Percentiles rank a stretch among this genome's conserved stretches.
phyloP scores from a whole-genome alignment of 2,329 filamentous ascomycete genomes.

The Endocalyx cinctus region DNA sequence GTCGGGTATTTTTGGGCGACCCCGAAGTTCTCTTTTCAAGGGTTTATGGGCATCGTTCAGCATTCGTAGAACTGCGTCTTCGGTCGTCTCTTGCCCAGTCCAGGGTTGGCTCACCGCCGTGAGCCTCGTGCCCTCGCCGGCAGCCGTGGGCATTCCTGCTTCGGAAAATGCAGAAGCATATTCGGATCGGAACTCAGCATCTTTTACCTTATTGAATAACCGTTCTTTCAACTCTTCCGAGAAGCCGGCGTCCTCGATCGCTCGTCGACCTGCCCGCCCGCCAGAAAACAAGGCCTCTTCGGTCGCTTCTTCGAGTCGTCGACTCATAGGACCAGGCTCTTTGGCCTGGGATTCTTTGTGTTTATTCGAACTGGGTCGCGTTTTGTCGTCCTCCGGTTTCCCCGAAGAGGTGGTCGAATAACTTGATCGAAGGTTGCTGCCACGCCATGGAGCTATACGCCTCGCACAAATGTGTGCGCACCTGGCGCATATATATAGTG shows the following conservation, averaged over 20 bases:
- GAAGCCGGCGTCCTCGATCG: conserved; percentile 59
- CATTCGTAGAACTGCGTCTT: conserved; percentile 81
- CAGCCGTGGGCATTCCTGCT: conserved; percentile 47
- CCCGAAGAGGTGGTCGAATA: conserved; percentile 7
- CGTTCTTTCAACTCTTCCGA: conserved; percentile 57
- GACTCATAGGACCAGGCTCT: conserved; percentile 45
- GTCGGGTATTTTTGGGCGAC: conserved; percentile 38
- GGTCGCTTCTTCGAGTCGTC: conserved; percentile 57
- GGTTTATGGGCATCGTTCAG: conserved; percentile 74
- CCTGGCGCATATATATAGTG: too few relatives aligned
- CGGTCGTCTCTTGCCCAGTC: conserved; percentile 69
- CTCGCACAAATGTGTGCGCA: too few relatives aligned
- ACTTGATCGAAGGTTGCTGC: too few relatives aligned
- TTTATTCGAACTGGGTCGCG: conserved; percentile 3
- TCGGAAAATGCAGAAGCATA: conserved; percentile 44
- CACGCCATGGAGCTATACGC: too few relatives aligned
- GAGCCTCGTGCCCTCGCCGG: conserved; percentile 63
- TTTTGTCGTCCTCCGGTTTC: conserved; percentile 1
- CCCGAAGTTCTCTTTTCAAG: conserved; percentile 46
- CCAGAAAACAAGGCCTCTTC: conserved; percentile 57
- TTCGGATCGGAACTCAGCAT: conserved; percentile 49
- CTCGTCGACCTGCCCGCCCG: conserved; percentile 54
- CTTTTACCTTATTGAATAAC: conserved; percentile 52
- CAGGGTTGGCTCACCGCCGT: conserved; percentile 67
- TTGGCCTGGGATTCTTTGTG: conserved; percentile 1